A percentile compares a stretch with the other conserved stretches of the same genome.
Evolutionary conservation across 2,329 filamentous ascomycete species (phyloP).

Genomic region (Beauveria varroae): DNA sequence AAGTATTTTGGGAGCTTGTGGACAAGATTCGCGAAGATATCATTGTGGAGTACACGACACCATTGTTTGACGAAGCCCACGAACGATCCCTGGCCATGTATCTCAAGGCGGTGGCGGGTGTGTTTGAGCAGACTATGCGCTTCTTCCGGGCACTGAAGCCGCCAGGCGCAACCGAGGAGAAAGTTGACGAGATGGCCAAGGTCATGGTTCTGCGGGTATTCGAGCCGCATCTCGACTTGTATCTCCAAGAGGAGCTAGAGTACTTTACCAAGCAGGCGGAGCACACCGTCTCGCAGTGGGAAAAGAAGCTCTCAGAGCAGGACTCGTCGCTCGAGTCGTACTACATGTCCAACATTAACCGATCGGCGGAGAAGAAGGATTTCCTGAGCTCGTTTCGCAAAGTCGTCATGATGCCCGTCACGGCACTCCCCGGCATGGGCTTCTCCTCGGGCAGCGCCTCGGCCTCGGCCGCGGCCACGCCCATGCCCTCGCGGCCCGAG

Average conservation of each 20-base stretch:
- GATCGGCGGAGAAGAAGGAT: slow-evolving; percentile 92
- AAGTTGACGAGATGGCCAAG: slow-evolving; percentile 57
- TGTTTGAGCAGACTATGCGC: slow-evolving; percentile 78
- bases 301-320: slow-evolving; percentile 84
- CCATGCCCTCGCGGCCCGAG: slow-evolving; percentile 39
- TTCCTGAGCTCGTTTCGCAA: slow-evolving; percentile 96
- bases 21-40: slow-evolving; percentile 80
- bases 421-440: slow-evolving; percentile 64
- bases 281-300: slow-evolving; percentile 74
- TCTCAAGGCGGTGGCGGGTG: slow-evolving; percentile 74
- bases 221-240: slow-evolving; percentile 88
- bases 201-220: slow-evolving; percentile 66
- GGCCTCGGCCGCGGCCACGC: slow-evolving; percentile 21
- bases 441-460: slow-evolving; percentile 45
- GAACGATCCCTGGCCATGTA: slow-evolving; percentile 68
- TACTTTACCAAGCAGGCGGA: slow-evolving; percentile 74
- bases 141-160: slow-evolving; percentile 66
- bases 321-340: slow-evolving; percentile 87
- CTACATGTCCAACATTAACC: slow-evolving; percentile 91
- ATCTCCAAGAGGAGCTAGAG: slow-evolving; percentile 84
- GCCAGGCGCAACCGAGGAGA: slow-evolving; percentile 53
- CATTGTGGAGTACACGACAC: slow-evolving; percentile 76
- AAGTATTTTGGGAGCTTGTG: slow-evolving; percentile 71
- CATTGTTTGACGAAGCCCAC: slow-evolving; percentile 82
- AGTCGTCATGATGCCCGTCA: slow-evolving; percentile 98